Base-by-base conservation (phyloP, 257 asterid genomes). In the Scutellaria minor region DNA sequence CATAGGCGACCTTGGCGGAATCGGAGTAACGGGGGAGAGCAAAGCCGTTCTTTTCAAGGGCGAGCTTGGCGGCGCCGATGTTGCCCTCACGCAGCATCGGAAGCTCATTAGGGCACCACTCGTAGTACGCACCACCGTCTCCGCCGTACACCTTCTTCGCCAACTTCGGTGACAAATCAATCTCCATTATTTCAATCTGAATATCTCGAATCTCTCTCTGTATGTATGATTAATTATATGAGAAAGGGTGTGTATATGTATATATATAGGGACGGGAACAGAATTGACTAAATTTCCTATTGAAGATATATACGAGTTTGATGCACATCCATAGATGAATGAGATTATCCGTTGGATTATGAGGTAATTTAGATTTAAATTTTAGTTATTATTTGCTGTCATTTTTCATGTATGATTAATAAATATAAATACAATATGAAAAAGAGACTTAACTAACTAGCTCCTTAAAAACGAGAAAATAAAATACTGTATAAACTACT, bases 81-180 rank as follows among this genome's bases (percentile, higher is more conserved):
- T 90, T 90, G 10, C 95, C 93, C 66, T 83, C 48, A 0, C 72
- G 74, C n/a, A 85, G 81, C 93, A 88, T 90, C 0, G 92, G 89
- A 5, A 91, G 84, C 0, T 91, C 94, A 20, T 80, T 56, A 0
- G 96, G 97, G 56, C 89, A 85, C 97, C 97, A 91, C 6, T 89
- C 86, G 74, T 81, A 76, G 75, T 87, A 91, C 7, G 91, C 47
- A 45, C 97, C 97, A 14, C 97, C 97, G 2, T 84, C 90, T 50
- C 97, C 97, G 51, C 90, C 90, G 65, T 81, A 83, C 31, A 84
- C 68, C 82, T 80, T 78, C 83, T 79, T 81, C 4, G 90, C 79
- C 82, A 88, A 35, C 79, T 82, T 86, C 0, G 96, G 95, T 13
- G 87, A 31, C 47, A 87, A 79, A 80, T 90, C 96, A 64, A 88